Evolutionary conservation across 2,329 filamentous ascomycete genomes (phyloP), one percentile per base, ranked within the genome.

Genomic region (Aspergillus hiratsukae): DNA sequence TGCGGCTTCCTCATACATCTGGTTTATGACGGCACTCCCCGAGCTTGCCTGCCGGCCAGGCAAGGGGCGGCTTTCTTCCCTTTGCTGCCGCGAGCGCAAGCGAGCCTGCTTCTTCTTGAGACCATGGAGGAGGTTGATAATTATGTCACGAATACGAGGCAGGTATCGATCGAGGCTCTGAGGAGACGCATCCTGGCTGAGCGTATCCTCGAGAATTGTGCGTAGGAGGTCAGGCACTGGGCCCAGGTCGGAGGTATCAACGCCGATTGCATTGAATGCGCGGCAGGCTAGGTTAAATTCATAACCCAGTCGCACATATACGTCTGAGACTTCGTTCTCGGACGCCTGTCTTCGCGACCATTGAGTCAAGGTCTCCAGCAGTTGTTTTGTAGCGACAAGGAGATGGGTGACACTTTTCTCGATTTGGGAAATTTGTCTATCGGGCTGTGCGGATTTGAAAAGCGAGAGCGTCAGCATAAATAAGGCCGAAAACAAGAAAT

Each of bases 241-340:
- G 56, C 94, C 94, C 11, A 99, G 81, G 73, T 99, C 94, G 27
- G 86, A 85, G 1, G 92, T 97, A 68, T 99, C 94, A 61, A 99
- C 94, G 60, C 95, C 94, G 69, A 99, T 99, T 57, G 92, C 91
- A 67, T 90, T 91, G 76, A 99, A 99, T 59, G 94, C 93, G 55
- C 94, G 88, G 74, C 93, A 97, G 28, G 94, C 94, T 79, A 99
- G 94, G 76, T 99, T 99, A 82, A 99, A 99, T 76, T 99, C 94
- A 76, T 99, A 99, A 49, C 94, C 94, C 59, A 99, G 80, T 59
- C 94, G 88, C 58, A 99, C 94, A 72, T 99, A 99, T 66, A 99
- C 94, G 73, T 99, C 94, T 11, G 94, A 97, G 58, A 99, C 94
- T 72, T 97, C 90, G 59, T 88, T 89, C 76, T 99, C 94, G 61